Evolutionary conservation across 257 asterid genomes (phyloP).

Genomic region (Catharanthus roseus): DNA sequence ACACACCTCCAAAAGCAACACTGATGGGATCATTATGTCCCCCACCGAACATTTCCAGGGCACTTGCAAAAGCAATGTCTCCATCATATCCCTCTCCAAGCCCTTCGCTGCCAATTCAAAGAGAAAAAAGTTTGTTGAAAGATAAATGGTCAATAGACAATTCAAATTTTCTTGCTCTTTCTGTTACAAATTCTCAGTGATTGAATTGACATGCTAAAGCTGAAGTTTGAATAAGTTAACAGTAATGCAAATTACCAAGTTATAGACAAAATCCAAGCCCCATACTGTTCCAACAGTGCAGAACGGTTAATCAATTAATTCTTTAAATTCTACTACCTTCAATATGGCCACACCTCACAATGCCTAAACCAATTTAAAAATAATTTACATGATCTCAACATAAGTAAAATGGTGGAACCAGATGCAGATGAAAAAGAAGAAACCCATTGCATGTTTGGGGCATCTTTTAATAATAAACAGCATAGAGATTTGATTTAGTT

Average conservation of each 20-base stretch:
- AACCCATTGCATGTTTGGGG: background rate
- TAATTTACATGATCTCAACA: background rate
- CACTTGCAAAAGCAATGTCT: constrained; percentile 95
- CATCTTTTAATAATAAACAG: background rate
- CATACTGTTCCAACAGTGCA: background rate
- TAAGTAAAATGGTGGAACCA: background rate
- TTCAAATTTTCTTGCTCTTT: background rate
- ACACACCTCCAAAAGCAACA: constrained; percentile 93
- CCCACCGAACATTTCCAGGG: constrained; percentile 93
- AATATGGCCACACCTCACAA: background rate
- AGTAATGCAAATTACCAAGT: background rate
- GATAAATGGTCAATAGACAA: background rate
- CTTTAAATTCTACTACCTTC: background rate
- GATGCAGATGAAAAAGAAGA: background rate
- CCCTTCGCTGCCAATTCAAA: constrained; percentile 68
- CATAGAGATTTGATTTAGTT: constrained; percentile 2
- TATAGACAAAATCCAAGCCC: background rate
- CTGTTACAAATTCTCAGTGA: background rate
- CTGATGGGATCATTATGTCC: constrained; percentile 99
- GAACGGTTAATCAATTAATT: background rate
- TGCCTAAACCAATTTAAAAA: background rate
- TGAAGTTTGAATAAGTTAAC: background rate
- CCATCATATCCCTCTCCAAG: constrained; percentile 99
- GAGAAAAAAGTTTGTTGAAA: constrained; percentile 14
- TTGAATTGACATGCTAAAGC: background rate